These are phyloP conservation scores for Prosopis cineraria DNA, from an alignment of 306 rosid species.

Conservation along the genomic window DNA sequence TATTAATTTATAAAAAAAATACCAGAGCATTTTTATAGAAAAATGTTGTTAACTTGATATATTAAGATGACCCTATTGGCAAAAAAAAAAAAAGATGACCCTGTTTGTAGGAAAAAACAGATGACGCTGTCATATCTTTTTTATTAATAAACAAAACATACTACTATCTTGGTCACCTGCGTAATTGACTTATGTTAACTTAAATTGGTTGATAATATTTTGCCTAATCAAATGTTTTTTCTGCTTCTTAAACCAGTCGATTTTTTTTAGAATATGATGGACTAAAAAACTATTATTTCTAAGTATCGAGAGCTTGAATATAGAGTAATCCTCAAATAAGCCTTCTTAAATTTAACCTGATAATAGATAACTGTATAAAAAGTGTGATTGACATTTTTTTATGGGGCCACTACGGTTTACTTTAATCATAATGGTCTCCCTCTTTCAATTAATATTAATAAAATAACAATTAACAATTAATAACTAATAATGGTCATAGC, in stretches of 20 bases:
- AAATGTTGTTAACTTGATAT: too few species aligned
- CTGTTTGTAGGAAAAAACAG: too few species aligned
- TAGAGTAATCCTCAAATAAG: neutral
- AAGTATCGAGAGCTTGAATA: neutral
- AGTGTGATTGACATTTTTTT: neutral
- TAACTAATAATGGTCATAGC: neutral
- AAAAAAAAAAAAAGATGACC: too few species aligned
- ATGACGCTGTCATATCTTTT: too few species aligned
- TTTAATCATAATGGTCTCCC: neutral
- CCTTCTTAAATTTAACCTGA: neutral
- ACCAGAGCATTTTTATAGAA: too few species aligned
- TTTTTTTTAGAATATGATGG: neutral
- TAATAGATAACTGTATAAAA: neutral
- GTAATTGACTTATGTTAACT: too few species aligned
- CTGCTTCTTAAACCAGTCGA: too few species aligned
- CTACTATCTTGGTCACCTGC: too few species aligned
- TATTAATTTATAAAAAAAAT: too few species aligned
- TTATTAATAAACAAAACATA: too few species aligned
- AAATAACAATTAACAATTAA: neutral
- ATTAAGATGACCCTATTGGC: too few species aligned
- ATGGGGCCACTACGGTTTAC: neutral
- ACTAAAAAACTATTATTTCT: neutral
- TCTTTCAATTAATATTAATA: neutral
- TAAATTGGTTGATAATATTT: neutral
- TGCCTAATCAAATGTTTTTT: neutral